Conservation (phyloP, 176 grass and related monocot genomes). For the Stipa capillata region DNA sequence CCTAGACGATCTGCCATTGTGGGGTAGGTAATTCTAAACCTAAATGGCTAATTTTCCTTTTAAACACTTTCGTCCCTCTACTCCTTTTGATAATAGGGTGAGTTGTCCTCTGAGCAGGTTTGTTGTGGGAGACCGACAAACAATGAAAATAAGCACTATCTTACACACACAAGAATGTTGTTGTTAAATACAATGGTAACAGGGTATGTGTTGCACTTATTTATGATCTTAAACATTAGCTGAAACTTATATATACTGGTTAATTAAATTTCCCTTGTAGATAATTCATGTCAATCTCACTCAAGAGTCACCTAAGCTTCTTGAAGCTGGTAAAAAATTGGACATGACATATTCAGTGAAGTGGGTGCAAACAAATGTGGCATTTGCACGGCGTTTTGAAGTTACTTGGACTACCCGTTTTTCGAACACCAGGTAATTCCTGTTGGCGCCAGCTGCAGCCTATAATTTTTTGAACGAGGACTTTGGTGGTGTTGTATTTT, state of each 20-base stretch:
- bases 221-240: conserved; percentile 10
- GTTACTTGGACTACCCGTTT: conserved; percentile 98
- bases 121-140: conserved; percentile 90
- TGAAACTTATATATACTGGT: not conserved
- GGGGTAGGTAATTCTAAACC: conserved; percentile 57
- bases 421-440: conserved; percentile 94
- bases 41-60: not conserved
- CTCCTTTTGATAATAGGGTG: conserved; percentile 25
- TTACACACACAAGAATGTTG: conserved; percentile 87
- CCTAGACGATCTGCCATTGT: conserved; percentile 93
- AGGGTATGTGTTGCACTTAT: conserved; percentile 46
- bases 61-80: not conserved
- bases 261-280: conserved; percentile 30
- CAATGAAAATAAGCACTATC: conserved; percentile 91
- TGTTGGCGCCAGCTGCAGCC: not conserved
- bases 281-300: conserved; percentile 99
- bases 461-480: not conserved
- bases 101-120: conserved; percentile 47
- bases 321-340: conserved; percentile 86
- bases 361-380: conserved; percentile 83
- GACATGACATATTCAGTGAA: conserved; percentile 95
- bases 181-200: conserved; percentile 73
- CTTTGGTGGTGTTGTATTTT: conserved; percentile 10
- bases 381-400: conserved; percentile 86
- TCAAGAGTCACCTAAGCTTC: conserved; percentile 85